These are phyloP conservation scores for Periconia sp. DNA, from an alignment of 2,329 filamentous ascomycete species.

Conservation along the genomic window DNA sequence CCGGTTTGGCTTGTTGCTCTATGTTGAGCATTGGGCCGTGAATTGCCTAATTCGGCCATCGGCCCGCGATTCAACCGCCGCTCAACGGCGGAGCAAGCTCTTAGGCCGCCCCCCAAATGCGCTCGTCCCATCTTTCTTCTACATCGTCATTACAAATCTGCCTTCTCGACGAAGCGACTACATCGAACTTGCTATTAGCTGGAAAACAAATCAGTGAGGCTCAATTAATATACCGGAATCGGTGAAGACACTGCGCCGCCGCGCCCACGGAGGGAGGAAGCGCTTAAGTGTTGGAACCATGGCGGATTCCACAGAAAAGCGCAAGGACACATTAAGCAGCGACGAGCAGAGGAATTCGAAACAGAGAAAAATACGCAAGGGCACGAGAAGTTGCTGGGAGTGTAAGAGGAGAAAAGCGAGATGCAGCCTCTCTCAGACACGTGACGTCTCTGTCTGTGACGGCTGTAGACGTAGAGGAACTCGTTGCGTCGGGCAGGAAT, in stretches of 20 bases:
- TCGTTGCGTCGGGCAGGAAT: slow-evolving; percentile 26
- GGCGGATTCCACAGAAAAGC: background rate
- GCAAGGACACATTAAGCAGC: background rate
- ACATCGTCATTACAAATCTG: background rate
- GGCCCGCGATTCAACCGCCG: background rate
- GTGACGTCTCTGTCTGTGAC: slow-evolving; percentile 9
- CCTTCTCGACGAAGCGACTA: background rate
- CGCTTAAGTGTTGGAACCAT: background rate
- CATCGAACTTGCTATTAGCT: no score
- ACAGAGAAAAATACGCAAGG: slow-evolving; percentile 39
- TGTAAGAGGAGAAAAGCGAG: slow-evolving; percentile 34
- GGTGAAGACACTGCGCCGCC: background rate
- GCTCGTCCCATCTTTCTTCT: background rate
- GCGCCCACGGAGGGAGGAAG: no score
- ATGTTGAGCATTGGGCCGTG: no score
- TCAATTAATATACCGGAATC: no score
- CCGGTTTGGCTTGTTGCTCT: no score
- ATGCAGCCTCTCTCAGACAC: slow-evolving; percentile 17
- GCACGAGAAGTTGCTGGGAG: slow-evolving; percentile 44
- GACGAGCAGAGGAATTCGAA: slow-evolving; percentile 1
- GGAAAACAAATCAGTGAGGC: no score
- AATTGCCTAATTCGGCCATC: background rate
- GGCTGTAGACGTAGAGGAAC: slow-evolving; percentile 16
- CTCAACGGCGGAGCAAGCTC: background rate
- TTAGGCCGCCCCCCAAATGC: background rate